These are phyloP conservation scores for Cichorium intybus DNA, from an alignment of 140 eudicot species.

Conservation along the genomic window DNA sequence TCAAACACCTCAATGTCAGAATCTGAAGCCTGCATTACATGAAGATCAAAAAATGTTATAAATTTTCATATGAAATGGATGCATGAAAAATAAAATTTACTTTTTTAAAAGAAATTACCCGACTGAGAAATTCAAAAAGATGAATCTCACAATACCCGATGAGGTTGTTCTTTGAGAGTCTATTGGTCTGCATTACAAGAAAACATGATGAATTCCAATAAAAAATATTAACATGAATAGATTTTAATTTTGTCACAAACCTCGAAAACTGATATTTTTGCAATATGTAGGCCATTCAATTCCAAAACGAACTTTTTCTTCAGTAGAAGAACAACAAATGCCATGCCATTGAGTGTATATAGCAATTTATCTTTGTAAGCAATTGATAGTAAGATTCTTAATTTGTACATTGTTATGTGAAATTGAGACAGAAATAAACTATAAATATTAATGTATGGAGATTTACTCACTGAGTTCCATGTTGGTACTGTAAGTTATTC, in stretches of 20 bases:
- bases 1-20: conserved; percentile 44
- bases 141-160: conserved; percentile 82
- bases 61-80: no score
- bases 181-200: conserved; percentile 66
- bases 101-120: conserved; percentile 36
- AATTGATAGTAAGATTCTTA: no score
- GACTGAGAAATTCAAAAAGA: conserved; percentile 59
- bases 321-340: conserved; percentile 35
- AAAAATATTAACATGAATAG: not conserved
- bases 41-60: not conserved
- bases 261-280: conserved; percentile 78
- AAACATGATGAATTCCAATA: not conserved
- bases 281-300: conserved; percentile 72
- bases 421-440: not conserved
- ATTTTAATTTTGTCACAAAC: conserved; percentile 31
- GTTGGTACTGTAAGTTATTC: conserved; percentile 54
- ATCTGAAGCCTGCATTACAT: conserved; percentile 53
- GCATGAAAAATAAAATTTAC: not conserved
- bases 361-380: no score
- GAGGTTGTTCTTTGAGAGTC: no score
- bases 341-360: not conserved
- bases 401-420: no score
- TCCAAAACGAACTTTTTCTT: conserved; percentile 82
- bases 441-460: not conserved
- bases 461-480: conserved; percentile 81